Evolutionary conservation across 495 filamentous ascomycete species (phyloP).

Genomic region (Lasiosphaeriaceae sp.): DNA sequence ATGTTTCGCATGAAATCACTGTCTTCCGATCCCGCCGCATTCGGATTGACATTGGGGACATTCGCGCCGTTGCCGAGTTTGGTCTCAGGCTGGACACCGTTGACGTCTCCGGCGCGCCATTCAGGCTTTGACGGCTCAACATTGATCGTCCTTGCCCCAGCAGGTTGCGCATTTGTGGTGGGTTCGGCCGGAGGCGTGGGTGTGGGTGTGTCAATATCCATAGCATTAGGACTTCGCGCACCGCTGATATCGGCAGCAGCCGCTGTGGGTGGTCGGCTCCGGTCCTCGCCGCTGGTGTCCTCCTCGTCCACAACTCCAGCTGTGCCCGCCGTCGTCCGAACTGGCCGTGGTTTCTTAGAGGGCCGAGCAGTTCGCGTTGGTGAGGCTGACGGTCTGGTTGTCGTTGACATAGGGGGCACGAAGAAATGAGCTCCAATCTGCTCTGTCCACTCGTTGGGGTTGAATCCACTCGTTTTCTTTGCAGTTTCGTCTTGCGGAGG

Average conservation of each 20-base stretch:
- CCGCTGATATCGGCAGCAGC: slow-evolving; percentile 13
- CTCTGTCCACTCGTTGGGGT: slow-evolving; percentile 61
- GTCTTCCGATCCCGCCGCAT: slow-evolving; percentile 37
- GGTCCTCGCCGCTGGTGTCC: slow-evolving; percentile 33
- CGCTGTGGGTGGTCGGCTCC: slow-evolving; percentile 18
- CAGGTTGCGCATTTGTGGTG: slow-evolving; percentile 16
- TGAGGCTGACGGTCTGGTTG: slow-evolving; percentile 26
- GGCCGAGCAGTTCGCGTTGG: slow-evolving; percentile 33
- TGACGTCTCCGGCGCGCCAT: slow-evolving; percentile 43
- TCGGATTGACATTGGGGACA: slow-evolving; percentile 15
- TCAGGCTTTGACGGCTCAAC: slow-evolving; percentile 47
- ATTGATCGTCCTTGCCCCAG: slow-evolving; percentile 38
- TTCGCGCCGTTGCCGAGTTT: slow-evolving; percentile 9
- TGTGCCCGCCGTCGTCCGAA: slow-evolving; percentile 40
- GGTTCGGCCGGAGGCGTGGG: slow-evolving; percentile 19
- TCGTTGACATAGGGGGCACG: slow-evolving; percentile 35
- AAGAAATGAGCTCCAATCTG: slow-evolving; percentile 61
- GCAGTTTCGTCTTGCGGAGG: slow-evolving; percentile 6
- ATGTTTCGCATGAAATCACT: slow-evolving; percentile 43
- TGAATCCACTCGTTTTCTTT: slow-evolving; percentile 47
- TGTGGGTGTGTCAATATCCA: slow-evolving; percentile 52
- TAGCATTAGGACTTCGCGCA: slow-evolving; percentile 42
- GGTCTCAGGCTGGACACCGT: slow-evolving; percentile 19
- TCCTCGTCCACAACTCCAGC: slow-evolving; percentile 47
- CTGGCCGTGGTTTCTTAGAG: slow-evolving; percentile 37